These are phyloP conservation scores for Dothistroma pini DNA, from an alignment of 2,329 filamentous ascomycete species.

Conservation along the genomic window DNA sequence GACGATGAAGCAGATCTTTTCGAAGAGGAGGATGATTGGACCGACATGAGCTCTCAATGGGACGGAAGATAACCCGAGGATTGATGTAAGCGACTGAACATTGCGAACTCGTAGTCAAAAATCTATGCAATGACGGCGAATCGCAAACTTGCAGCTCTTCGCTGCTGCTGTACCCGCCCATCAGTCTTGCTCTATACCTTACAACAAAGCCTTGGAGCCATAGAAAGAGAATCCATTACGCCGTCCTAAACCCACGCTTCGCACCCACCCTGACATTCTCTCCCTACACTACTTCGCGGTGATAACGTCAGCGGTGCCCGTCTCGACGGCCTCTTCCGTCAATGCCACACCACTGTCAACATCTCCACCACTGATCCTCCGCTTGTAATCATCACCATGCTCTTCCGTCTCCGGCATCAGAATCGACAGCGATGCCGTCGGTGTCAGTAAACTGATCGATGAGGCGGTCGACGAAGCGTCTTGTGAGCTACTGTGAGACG, in stretches of 20 bases:
- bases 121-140: too few species aligned
- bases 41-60: not conserved
- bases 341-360: slow-evolving; percentile 54
- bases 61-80: not conserved
- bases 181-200: not conserved
- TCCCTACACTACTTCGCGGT: slow-evolving; percentile 3
- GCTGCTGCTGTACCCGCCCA: not conserved
- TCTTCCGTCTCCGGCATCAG: not conserved
- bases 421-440: slow-evolving; percentile 8
- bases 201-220: not conserved
- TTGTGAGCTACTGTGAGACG: not conserved
- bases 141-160: too few species aligned
- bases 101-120: not conserved
- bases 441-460: slow-evolving; percentile 32
- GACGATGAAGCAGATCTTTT: too few species aligned
- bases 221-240: not conserved
- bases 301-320: slow-evolving; percentile 4
- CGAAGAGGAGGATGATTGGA: not conserved
- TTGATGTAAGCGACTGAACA: not conserved
- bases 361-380: slow-evolving; percentile 38
- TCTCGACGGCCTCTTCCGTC: slow-evolving; percentile 29
- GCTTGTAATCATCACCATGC: not conserved
- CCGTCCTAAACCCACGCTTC: not conserved
- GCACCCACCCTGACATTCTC: not conserved
- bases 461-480: slow-evolving; percentile 30